Evolutionary conservation across 768 basidiomycete genomes (phyloP).

Genomic region (Lentinula lateritia): DNA sequence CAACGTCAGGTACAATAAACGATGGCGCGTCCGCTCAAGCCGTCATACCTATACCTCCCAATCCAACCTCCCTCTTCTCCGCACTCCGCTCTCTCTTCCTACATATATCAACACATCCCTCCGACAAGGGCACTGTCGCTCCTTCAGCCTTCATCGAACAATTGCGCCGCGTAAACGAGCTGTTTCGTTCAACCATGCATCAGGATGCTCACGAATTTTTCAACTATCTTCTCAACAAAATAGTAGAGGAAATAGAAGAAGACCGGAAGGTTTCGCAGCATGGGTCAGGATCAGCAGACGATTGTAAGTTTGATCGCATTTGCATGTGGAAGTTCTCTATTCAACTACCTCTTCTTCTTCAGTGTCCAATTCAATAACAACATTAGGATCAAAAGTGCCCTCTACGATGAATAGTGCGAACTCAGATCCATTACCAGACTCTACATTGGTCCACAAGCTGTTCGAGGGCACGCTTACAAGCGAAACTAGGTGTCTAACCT

Average conservation of each 20-base stretch:
- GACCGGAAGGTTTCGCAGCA: conserved; percentile 45
- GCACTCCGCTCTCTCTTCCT: conserved; percentile 91
- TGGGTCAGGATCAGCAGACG: conserved; percentile 41
- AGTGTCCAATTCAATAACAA: conserved; percentile 61
- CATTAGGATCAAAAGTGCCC: conserved; percentile 42
- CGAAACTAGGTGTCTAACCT: conserved; percentile 95
- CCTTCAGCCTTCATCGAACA: conserved; percentile 93
- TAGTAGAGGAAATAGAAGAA: conserved; percentile 89
- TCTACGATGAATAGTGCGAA: conserved; percentile 35
- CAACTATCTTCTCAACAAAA: conserved; percentile 87
- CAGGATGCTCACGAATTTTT: conserved; percentile 99
- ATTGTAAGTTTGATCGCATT: conserved; percentile 41
- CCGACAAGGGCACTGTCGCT: conserved; percentile 78
- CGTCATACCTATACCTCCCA: conserved; percentile 31
- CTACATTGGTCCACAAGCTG: conserved; percentile 84
- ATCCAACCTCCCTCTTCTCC: conserved; percentile 78
- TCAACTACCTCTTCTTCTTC: conserved; percentile 8
- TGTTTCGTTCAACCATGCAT: conserved; percentile 87
- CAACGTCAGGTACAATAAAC: conserved; percentile 23
- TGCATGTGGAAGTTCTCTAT: conserved; percentile 3
- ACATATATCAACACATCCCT: conserved; percentile 73
- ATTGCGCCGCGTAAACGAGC: conserved; percentile 86
- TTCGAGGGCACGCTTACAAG: conserved; percentile 94
- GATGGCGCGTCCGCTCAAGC: conserved; percentile 17
- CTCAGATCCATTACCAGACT: conserved; percentile 42